phyloP scores from a whole-genome alignment of 768 basidiomycete species.

The Dacryopinax spathularia region DNA sequence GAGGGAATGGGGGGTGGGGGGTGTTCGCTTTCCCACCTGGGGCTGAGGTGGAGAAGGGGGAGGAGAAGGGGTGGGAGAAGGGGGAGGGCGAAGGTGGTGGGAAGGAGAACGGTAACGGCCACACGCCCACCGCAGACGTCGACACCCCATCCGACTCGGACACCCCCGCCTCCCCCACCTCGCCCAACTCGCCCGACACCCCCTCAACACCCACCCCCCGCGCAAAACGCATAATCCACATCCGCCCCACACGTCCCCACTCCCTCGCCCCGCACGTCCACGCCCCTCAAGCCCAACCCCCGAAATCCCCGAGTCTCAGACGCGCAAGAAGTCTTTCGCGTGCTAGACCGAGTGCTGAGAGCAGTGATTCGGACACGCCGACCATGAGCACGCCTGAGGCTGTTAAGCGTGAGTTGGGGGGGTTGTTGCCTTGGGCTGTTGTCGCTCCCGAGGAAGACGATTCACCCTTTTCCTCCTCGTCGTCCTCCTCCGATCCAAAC shows the following conservation, averaged over 20 bases:
- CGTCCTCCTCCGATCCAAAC: too few relatives aligned
- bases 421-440: neutral
- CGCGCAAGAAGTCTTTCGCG: constrained; percentile 19
- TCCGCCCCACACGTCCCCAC: constrained; percentile 40
- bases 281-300: constrained; percentile 50
- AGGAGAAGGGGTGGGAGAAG: constrained; percentile 3
- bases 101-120: constrained; percentile 13
- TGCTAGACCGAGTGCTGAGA: constrained; percentile 22
- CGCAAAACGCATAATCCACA: constrained; percentile 46
- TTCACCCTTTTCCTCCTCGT: too few relatives aligned
- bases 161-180: constrained; percentile 16
- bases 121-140: constrained; percentile 18
- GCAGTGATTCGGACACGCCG: neutral
- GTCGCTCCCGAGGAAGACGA: neutral
- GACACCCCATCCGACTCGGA: constrained; percentile 15
- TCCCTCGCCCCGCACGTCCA: constrained; percentile 36
- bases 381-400: neutral
- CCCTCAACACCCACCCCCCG: constrained; percentile 10
- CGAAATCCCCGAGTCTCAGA: constrained; percentile 22
- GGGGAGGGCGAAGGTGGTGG: constrained; percentile 18
- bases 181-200: constrained; percentile 15
- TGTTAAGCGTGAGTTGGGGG: neutral
- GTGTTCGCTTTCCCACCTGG: constrained; percentile 49
- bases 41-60: neutral
- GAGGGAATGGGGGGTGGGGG: constrained; percentile 60